Percentiles rank a stretch among this genome's conserved stretches.
Evolutionary conservation across 2,329 filamentous ascomycete species (phyloP).

Genomic region (Diaporthe vaccinii): DNA sequence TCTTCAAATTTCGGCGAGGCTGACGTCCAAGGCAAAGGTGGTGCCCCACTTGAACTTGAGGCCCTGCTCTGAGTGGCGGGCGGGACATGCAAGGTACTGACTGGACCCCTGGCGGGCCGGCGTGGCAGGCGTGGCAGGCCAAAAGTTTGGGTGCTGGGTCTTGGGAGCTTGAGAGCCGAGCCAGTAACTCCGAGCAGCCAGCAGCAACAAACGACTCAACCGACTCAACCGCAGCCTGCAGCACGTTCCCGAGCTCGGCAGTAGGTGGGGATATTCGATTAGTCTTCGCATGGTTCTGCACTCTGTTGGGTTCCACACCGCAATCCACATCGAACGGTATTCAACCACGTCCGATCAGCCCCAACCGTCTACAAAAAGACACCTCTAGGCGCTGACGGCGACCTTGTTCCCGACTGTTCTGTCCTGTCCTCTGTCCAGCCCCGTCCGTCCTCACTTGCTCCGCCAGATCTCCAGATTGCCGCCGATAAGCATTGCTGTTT

Average conservation of each 20-base stretch:
- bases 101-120: slow-evolving; percentile 16
- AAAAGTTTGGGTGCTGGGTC: slow-evolving; percentile 9
- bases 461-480: slow-evolving; percentile 17
- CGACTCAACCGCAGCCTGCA: neutral
- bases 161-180: neutral
- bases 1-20: slow-evolving; percentile 42
- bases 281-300: slow-evolving; percentile 23
- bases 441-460: neutral
- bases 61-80: slow-evolving; percentile 18
- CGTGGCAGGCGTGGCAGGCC: neutral
- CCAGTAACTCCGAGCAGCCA: slow-evolving; percentile 4
- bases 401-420: slow-evolving; percentile 4
- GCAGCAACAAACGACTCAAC: slow-evolving; percentile 2
- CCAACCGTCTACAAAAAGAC: slow-evolving; percentile 24
- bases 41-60: neutral
- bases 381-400: slow-evolving; percentile 17
- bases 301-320: slow-evolving; percentile 28
- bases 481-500: slow-evolving; percentile 2
- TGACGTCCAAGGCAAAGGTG: slow-evolving; percentile 35
- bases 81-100: slow-evolving; percentile 19
- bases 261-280: slow-evolving; percentile 21
- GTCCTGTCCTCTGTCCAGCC: neutral
- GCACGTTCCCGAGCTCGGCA: slow-evolving; percentile 39
- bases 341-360: slow-evolving; percentile 11
- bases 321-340: slow-evolving; percentile 28